phyloP scores from a whole-genome alignment of 2,329 filamentous ascomycete species.

The Immersiporthe knoxdaviesiana region DNA sequence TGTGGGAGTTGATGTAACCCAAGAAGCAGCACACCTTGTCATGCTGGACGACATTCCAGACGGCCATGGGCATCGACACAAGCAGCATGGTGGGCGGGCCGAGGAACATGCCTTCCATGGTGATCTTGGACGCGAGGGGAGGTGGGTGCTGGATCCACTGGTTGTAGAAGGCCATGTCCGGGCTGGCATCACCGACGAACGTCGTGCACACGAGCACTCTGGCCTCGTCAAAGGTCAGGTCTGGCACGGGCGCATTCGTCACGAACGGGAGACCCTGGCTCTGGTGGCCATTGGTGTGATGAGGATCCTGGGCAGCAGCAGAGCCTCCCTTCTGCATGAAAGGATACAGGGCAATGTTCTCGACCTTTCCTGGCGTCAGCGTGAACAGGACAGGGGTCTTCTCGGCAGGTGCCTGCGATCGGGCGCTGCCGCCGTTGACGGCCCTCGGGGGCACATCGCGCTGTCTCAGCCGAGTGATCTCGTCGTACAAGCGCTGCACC shows the following conservation, averaged over 20 bases:
- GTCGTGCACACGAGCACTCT: conserved; percentile 69
- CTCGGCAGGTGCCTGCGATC: conserved; percentile 41
- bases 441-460: conserved; percentile 47
- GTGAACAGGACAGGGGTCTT: conserved; percentile 57
- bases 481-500: conserved; percentile 59
- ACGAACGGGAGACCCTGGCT: conserved; percentile 41
- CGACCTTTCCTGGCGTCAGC: conserved; percentile 56
- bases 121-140: conserved; percentile 59
- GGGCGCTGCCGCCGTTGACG: conserved; percentile 51
- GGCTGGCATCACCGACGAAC: conserved; percentile 66
- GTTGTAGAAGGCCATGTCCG: conserved; percentile 68
- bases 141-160: conserved; percentile 67
- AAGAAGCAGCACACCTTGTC: conserved; percentile 69
- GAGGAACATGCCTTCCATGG: conserved; percentile 69
- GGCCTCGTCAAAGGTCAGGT: conserved; percentile 64
- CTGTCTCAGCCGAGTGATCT: conserved; percentile 51
- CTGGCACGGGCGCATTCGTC: conserved; percentile 49
- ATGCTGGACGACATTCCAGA: conserved; percentile 67
- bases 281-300: conserved; percentile 33
- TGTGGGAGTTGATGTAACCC: conserved; percentile 68
- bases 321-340: conserved; percentile 38
- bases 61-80: conserved; percentile 66
- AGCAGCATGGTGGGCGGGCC: conserved; percentile 68
- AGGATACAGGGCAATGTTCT: conserved; percentile 57
- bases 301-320: conserved; percentile 17